Evolutionary conservation across 768 basidiomycete genomes (phyloP), one percentile per base, ranked within the genome.

Genomic region (Leccinum obscurum): DNA sequence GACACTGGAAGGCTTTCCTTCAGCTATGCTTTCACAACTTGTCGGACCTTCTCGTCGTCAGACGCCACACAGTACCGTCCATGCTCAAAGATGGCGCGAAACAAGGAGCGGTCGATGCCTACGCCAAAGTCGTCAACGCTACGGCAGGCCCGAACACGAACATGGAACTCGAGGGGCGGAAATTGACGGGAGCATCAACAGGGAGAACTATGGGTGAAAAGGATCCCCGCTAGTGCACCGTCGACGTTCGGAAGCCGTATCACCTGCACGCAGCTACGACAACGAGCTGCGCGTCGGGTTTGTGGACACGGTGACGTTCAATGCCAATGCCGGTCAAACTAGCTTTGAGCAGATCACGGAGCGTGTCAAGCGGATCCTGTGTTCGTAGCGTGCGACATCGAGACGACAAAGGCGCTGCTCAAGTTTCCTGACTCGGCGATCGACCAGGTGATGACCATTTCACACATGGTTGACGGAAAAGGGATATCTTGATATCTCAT

Each of bases 361-460:
- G 66, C 86, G 93, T 58, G 95, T 98, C 60, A 96, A 97, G 95
- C 97, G 22, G 97, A 99, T 69, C 97, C 97, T 0, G 95, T 99
- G 46, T 94, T 99, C 55, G 90, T 99, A 92, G 97, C 97, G 0
- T 99, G 81, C 74, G 97, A 98, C 86, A 98, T 99, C 70, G 97
- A 99, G 75, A 95, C 93, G 17, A 96, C 95, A 2, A 99, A 99
- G 77, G 90, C 93, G n/a, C 96, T 96, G n/a, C 85, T 98, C 68
- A 98, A 98, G 75, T 98, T 98, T 71, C 96, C 97, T 1, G 97
- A 98, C 77, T 90, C 95, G 66, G 84, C 86, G 7, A 88, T 93
- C 26, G 97, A 98, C 78, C 95, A 98, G 72, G 94, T 99, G 68
- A 99, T 99, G 96, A 99, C 98, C 96, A 98, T 99, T 63, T 99